A percentile compares a stretch with the other conserved stretches of the same genome.
Evolutionary conservation across 345 rosid species (phyloP).

Genomic region (Cochlearia excelsa): DNA sequence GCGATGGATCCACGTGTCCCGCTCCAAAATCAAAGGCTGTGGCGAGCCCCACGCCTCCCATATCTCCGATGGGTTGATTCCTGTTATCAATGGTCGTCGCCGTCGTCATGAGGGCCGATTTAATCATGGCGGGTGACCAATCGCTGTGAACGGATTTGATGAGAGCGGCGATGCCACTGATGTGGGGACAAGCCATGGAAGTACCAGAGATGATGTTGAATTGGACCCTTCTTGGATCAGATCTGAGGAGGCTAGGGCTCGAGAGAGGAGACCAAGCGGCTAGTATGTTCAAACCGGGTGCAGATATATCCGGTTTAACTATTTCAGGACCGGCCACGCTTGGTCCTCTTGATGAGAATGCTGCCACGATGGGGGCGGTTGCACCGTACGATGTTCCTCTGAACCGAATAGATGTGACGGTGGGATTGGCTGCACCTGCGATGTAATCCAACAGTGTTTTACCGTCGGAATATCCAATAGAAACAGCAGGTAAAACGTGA

Average conservation of each 20-base stretch:
- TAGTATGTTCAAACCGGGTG: constrained; percentile 75
- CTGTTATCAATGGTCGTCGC: constrained; percentile 55
- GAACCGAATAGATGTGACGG: constrained; percentile 51
- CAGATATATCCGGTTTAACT: constrained; percentile 75
- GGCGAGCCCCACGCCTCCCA: constrained; percentile 34
- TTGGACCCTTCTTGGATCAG: constrained; percentile 54
- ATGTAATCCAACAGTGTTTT: constrained; percentile 40
- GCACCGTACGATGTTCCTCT: constrained; percentile 52
- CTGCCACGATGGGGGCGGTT: constrained; percentile 64
- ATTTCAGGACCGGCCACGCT: constrained; percentile 49
- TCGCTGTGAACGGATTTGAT: constrained; percentile 58
- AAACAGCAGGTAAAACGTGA: constrained; percentile 59
- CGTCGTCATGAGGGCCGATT: constrained; percentile 87
- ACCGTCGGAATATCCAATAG: constrained; percentile 50
- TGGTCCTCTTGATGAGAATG: constrained; percentile 85
- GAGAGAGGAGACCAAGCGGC: constrained; percentile 69
- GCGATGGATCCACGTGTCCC: constrained; percentile 57
- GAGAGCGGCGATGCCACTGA: constrained; percentile 70
- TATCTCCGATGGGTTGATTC: constrained; percentile 32
- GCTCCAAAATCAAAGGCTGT: constrained; percentile 60
- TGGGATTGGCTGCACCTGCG: constrained; percentile 39
- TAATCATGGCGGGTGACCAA: constrained; percentile 87
- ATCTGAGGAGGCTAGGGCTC: constrained; percentile 46
- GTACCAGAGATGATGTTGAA: constrained; percentile 81
- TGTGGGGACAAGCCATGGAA: constrained; percentile 88